Evolutionary conservation across 805 yeast species (phyloP), one percentile per base, ranked within the genome.

Genomic region (Pichia scutulata): DNA sequence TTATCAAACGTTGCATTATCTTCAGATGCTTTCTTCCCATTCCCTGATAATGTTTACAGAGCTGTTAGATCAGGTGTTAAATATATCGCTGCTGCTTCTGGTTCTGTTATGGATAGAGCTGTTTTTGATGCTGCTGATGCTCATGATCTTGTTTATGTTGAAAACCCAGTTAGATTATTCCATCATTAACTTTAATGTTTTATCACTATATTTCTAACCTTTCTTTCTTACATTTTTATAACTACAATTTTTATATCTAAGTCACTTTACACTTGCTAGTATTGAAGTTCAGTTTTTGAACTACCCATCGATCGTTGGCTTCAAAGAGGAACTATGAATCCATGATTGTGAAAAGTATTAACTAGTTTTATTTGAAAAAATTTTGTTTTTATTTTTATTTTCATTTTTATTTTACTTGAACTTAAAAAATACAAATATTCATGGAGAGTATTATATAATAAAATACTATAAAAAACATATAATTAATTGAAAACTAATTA

Each of bases 11-110:
- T 93, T 51, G 89, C 98, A 13, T 76, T 90, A 60, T 85, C 97
- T 18, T 89, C 97, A 4, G 99, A 93, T 68, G 99, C 99, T 26
- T 93, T 93, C 82, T 93, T 93, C 95, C 99, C 99, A 72, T 93
- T 93, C 93, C 93, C 98, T 58, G 99, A 93, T 71, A 93, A 93
- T 67, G 96, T 93, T 60, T 89, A 92, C 81, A 83, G 99, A 70
- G 98, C 98, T 57, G 97, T 83, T 47, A 82, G 87, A 76, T 85
- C 95, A 19, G 99, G 99, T 69, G 99, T 90, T 61, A 89, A 88
- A 71, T 93, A 75, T 74, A 78, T 93, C 66, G 95, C 96, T 63
- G 99, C 99, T 47, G 96, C 99, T 52, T 81, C 95, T 46, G 99
- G 99, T 52, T 89, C 97, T 21, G 97, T 93, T 55, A 92, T 89